phyloP scores from a whole-genome alignment of 768 basidiomycete genomes.

The Pholiota microspora region DNA sequence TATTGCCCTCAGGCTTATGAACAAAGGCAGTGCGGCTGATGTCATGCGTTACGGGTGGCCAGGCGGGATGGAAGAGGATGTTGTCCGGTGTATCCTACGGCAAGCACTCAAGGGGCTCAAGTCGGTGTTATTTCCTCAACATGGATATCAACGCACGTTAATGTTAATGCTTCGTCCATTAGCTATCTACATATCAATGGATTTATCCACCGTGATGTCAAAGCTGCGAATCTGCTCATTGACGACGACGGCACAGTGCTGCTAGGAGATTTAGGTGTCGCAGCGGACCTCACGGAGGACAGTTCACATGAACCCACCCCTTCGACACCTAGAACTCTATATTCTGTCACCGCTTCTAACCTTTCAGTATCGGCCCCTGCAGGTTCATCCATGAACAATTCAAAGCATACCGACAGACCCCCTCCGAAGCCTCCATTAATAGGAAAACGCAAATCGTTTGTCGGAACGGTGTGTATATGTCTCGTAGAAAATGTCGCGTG shows the following conservation, averaged over 20 bases:
- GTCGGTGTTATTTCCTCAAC: constrained; percentile 37
- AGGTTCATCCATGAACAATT: constrained; percentile 6
- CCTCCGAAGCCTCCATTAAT: constrained; percentile 43
- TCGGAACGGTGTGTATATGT: constrained; percentile 68
- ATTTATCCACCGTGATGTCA: constrained; percentile 91
- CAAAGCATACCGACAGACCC: constrained; percentile 34
- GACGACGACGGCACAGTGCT: constrained; percentile 90
- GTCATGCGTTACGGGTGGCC: constrained; percentile 83
- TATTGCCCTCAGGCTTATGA: constrained; percentile 90
- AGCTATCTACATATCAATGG: constrained; percentile 89
- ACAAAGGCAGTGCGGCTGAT: constrained; percentile 82
- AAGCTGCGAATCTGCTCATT: constrained; percentile 90
- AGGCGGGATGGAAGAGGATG: constrained; percentile 90
- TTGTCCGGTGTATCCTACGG: constrained; percentile 77
- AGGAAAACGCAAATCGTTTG: constrained; percentile 88
- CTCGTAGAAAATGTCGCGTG: not conserved
- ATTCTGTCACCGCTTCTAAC: constrained; percentile 28
- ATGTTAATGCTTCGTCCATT: constrained; percentile 1
- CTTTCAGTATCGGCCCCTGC: constrained; percentile 23
- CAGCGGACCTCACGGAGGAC: constrained; percentile 78
- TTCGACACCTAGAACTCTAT: constrained; percentile 24
- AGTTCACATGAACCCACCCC: constrained; percentile 31
- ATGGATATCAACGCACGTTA: not conserved
- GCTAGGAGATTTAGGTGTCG: constrained; percentile 90
- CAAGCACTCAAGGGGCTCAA: constrained; percentile 89